phyloP scores from a whole-genome alignment of 305 asterid species.

The Fraxinus velutina region DNA sequence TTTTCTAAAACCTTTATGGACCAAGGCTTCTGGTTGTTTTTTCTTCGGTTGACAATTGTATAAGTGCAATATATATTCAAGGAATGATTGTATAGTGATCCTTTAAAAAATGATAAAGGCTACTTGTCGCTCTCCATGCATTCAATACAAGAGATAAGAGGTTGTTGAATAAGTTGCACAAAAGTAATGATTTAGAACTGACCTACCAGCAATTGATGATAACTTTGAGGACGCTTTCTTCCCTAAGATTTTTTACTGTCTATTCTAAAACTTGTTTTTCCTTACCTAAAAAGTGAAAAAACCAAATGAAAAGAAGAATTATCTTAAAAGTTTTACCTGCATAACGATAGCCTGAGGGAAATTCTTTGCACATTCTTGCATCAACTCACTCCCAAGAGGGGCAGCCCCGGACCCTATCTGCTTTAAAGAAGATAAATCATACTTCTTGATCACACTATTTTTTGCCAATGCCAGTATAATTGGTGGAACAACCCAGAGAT shows the following conservation, averaged over 20 bases:
- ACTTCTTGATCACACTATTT: slow-evolving; percentile 47
- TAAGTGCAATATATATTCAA: background rate
- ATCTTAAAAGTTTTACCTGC: slow-evolving; percentile 42
- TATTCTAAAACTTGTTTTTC: background rate
- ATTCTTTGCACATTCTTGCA: slow-evolving; percentile 87
- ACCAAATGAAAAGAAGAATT: background rate
- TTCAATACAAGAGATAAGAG: background rate
- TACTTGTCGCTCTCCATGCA: background rate
- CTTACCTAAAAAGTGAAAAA: background rate
- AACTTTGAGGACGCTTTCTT: background rate
- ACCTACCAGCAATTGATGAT: background rate
- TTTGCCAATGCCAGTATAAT: slow-evolving; percentile 74
- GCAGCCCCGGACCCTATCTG: slow-evolving; percentile 93
- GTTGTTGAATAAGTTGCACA: background rate
- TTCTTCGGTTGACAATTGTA: background rate
- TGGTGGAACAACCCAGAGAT: slow-evolving; percentile 89
- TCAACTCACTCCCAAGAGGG: slow-evolving; percentile 79
- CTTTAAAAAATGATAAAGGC: background rate
- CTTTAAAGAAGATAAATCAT: slow-evolving; percentile 57
- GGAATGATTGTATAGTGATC: background rate
- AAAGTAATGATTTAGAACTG: background rate
- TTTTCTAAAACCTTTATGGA: background rate
- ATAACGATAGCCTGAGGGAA: slow-evolving; percentile 63
- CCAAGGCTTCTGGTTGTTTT: background rate
- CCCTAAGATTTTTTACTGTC: background rate